Base-by-base conservation (phyloP, 129 eudicot species). In the Scalesia atractyloides region DNA sequence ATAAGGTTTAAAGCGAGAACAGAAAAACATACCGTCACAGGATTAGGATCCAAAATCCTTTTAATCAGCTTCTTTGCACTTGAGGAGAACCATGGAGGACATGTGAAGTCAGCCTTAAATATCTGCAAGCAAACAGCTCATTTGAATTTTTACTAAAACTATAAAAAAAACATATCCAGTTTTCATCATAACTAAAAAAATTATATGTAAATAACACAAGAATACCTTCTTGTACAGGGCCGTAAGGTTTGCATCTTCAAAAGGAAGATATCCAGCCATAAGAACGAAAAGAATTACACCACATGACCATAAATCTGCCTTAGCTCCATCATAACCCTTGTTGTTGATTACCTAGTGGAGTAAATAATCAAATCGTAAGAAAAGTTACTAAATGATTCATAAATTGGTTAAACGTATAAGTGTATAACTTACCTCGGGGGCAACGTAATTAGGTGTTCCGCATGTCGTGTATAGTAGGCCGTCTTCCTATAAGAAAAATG, bases 321-420 rank as follows among this genome's bases (percentile, higher is more conserved):
- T 91, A 16, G 99, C 99, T 79, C 99, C 99, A 79, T 95, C 99
- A 76, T 95, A 95, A 72, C 99, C 99, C 79, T 95, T 95, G 79
- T 91, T 88, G 81, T 86, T 91, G 75, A 95, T 86, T 74, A 95
- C 98, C 98, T 94, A 54, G 10, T 15, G 60, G 10, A 69, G 54
- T 56, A 60, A 65, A 69, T 51, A 61, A 76, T 50, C 54, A 33
- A 76, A 76, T 63, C 75, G 53, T 68, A 59, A 60, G 61, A 68
- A 57, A 67, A 44, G 22, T 19, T 39, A 9, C 46, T 44, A 57
- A 17, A 19, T 6, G 2, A 76, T 58, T 16, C 62, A 68, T 33
- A 53, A 43, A 15, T 43, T 20, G 48, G 34, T 69, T 13, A 41
- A 72, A 58, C 2, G 48, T 51, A 64, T 46, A 67, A 47, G 19